Conservation (phyloP, 1,139 yeast species). For the Suhomyces kunorum region DNA sequence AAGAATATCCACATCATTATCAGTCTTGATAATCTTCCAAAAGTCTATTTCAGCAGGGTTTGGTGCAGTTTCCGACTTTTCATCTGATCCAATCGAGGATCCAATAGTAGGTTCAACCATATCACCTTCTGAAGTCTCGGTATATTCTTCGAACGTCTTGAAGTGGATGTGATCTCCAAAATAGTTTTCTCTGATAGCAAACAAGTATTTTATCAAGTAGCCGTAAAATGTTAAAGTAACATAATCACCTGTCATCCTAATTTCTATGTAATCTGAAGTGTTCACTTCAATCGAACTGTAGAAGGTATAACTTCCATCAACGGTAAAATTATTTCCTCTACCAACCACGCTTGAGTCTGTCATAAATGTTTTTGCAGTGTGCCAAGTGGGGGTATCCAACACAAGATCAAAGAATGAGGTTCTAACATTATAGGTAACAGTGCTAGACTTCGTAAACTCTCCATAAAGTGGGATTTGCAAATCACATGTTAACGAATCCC, state of each 20-base stretch:
- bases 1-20: constrained; percentile 76
- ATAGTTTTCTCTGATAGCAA: constrained; percentile 82
- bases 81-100: no score
- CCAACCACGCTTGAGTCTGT: constrained; percentile 62
- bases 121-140: constrained; percentile 21
- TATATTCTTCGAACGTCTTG: constrained; percentile 81
- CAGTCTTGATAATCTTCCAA: constrained; percentile 49
- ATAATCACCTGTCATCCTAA: constrained; percentile 65
- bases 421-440: constrained; percentile 51
- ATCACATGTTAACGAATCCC: constrained; percentile 53
- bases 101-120: constrained; percentile 1
- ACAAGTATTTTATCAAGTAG: constrained; percentile 69
- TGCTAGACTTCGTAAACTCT: constrained; percentile 57
- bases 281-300: constrained; percentile 60
- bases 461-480: constrained; percentile 62
- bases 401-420: constrained; percentile 66
- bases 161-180: constrained; percentile 87
- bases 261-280: constrained; percentile 66
- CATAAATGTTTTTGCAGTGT: constrained; percentile 74
- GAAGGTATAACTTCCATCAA: constrained; percentile 69
- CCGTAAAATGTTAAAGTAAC: constrained; percentile 79
- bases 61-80: background rate
- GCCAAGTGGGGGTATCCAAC: constrained; percentile 88
- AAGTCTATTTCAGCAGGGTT: constrained; percentile 29
- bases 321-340: constrained; percentile 57